phyloP scores from a whole-genome alignment of 2,329 filamentous ascomycete species.

The Phyllosticta citriasiana region DNA sequence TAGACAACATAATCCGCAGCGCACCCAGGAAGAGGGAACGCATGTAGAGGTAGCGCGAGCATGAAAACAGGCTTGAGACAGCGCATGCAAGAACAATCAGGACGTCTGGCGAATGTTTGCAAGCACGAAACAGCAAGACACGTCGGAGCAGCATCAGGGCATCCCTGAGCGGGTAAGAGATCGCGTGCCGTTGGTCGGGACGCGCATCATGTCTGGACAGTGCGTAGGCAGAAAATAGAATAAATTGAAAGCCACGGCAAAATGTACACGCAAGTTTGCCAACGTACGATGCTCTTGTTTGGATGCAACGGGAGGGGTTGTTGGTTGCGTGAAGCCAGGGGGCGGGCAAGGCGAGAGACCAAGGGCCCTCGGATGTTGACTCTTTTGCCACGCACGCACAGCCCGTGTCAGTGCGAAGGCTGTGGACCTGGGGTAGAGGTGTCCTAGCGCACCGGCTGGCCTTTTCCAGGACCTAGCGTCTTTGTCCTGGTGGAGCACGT shows the following conservation, averaged over 20 bases:
- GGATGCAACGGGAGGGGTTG: background rate
- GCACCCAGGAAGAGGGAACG: conserved; percentile 76
- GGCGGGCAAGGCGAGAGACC: background rate
- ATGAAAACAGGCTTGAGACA: background rate
- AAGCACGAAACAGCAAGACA: background rate
- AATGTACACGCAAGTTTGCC: background rate
- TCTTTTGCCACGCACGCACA: background rate
- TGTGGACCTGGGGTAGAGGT: background rate
- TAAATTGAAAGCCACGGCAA: background rate
- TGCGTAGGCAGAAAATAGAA: background rate
- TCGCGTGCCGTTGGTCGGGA: background rate
- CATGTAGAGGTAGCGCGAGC: conserved; percentile 40
- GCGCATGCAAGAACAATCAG: background rate
- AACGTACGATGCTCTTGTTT: background rate
- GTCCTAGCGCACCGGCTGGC: background rate
- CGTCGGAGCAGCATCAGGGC: background rate
- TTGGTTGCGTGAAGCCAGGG: background rate
- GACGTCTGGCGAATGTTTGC: background rate
- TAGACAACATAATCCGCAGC: conserved; percentile 95
- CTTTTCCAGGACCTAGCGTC: background rate
- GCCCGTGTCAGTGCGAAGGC: background rate
- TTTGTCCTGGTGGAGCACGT: background rate
- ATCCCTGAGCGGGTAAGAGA: background rate
- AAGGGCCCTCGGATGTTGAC: background rate
- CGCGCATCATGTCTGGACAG: background rate